Percentiles rank a stretch among this genome's conserved stretches.
Conservation (phyloP, 202 grass and related monocot genomes). For the Carex arenaria region DNA sequence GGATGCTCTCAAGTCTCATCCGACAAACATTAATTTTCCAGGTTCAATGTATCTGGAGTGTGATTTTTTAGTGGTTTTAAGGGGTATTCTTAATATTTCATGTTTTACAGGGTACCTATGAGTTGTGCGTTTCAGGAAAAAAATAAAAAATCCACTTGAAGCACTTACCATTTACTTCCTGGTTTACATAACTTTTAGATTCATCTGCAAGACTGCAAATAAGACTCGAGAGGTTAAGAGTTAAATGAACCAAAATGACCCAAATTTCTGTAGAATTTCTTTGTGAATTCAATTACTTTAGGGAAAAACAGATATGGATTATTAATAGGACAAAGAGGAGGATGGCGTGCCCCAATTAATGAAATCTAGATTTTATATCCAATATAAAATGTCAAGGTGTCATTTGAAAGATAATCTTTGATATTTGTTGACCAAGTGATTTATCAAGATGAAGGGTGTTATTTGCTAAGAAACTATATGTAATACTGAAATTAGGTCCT, state of each 20-base stretch:
- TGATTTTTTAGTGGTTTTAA: neutral
- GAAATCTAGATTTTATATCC: neutral
- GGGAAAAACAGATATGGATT: neutral
- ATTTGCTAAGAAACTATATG: neutral
- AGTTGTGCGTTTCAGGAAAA: too few species aligned
- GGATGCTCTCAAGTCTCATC: neutral
- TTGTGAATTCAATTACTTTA: neutral
- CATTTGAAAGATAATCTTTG: neutral
- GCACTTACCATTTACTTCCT: too few species aligned
- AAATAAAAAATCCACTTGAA: too few species aligned
- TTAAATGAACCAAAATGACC: neutral
- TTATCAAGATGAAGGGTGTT: neutral
- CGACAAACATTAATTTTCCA: neutral
- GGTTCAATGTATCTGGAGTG: neutral
- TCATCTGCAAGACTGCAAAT: neutral
- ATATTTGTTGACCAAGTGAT: neutral
- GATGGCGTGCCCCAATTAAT: neutral
- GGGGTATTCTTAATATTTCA: neutral
- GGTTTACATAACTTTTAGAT: too few species aligned
- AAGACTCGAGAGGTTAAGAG: neutral
- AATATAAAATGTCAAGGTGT: neutral
- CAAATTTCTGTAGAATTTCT: neutral
- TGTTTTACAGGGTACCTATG: neutral
- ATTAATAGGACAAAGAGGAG: neutral
- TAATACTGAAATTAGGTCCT: neutral